These are phyloP conservation scores for Alternaria gansuensis DNA, from an alignment of 2,329 filamentous ascomycete genomes.

Conservation along the genomic window DNA sequence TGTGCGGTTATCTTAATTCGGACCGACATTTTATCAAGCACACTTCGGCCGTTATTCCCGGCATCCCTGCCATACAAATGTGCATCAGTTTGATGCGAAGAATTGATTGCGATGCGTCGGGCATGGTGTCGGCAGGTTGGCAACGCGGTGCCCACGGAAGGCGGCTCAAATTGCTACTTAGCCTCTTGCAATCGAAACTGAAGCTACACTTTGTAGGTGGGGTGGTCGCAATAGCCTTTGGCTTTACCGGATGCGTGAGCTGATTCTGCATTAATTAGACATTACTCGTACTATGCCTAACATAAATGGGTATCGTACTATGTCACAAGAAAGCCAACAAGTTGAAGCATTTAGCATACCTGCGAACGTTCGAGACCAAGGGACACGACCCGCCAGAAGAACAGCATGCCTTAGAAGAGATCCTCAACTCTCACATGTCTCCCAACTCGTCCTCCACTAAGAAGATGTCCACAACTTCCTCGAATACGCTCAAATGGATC, in stretches of 20 bases:
- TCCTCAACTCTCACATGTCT: slow-evolving; percentile 25
- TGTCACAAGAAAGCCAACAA: neutral
- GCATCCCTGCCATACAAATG: neutral
- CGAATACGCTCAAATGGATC: slow-evolving; percentile 6
- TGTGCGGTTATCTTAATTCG: neutral
- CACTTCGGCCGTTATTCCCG: neutral
- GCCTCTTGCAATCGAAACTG: neutral
- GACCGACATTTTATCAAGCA: neutral
- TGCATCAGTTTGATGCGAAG: neutral
- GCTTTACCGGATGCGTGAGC: neutral
- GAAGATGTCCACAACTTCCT: slow-evolving; percentile 32
- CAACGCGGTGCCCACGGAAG: neutral
- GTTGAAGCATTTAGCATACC: neutral
- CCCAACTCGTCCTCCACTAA: slow-evolving; percentile 20
- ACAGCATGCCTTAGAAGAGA: slow-evolving; percentile 26
- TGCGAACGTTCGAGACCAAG: neutral
- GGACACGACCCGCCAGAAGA: neutral
- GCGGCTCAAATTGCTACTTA: neutral
- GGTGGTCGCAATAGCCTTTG: neutral
- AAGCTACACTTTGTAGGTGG: neutral
- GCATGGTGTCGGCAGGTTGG: neutral
- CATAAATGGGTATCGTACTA: slow-evolving; percentile 1
- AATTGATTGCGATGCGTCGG: neutral
- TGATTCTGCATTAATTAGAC: slow-evolving; percentile 2
- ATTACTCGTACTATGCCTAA: neutral